Evolutionary conservation across 768 basidiomycete genomes (phyloP).

Genomic region (Boletus tomentosulus): DNA sequence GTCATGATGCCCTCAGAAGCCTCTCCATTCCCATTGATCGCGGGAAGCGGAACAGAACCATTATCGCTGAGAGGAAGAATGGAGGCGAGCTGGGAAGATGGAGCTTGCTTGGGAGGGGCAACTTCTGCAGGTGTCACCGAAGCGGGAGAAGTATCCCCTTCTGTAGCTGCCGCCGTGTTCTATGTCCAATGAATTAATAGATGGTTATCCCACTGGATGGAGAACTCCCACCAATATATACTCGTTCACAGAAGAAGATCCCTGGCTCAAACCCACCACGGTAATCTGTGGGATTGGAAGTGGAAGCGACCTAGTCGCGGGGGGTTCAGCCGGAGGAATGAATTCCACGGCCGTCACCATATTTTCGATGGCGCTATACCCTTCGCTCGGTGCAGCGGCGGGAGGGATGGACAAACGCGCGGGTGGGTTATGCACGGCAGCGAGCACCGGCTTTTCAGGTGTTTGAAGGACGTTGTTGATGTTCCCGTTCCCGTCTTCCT

Average conservation of each 20-base stretch:
- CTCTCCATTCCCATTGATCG: conserved; percentile 9
- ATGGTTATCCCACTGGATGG: background rate
- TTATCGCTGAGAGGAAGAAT: conserved; percentile 41
- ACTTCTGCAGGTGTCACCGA: background rate
- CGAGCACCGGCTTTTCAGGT: conserved; percentile 41
- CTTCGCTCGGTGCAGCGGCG: background rate
- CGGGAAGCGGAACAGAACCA: conserved; percentile 10
- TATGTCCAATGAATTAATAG: background rate
- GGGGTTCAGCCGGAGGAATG: conserved; percentile 10
- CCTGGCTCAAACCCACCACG: conserved; percentile 6
- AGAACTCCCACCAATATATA: conserved; percentile 13
- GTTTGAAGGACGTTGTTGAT: conserved; percentile 63
- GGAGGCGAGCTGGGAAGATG: conserved; percentile 14
- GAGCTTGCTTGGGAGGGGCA: background rate
- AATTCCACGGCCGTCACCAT: conserved; percentile 28
- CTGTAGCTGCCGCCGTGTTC: conserved; percentile 23
- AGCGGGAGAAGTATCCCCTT: conserved; percentile 9
- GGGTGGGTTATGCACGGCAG: background rate
- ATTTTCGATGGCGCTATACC: conserved; percentile 13
- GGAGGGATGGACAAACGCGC: conserved; percentile 14
- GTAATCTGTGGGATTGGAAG: conserved; percentile 18
- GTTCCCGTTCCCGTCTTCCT: conserved; percentile 59
- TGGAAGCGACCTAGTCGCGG: conserved; percentile 4
- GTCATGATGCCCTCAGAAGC: conserved; percentile 11
- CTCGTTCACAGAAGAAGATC: conserved; percentile 28